A percentile compares a stretch with the other conserved stretches of the same genome.
These are phyloP conservation scores for Lumnitzera racemosa DNA, from an alignment of 345 rosid species.

Conservation along the genomic window DNA sequence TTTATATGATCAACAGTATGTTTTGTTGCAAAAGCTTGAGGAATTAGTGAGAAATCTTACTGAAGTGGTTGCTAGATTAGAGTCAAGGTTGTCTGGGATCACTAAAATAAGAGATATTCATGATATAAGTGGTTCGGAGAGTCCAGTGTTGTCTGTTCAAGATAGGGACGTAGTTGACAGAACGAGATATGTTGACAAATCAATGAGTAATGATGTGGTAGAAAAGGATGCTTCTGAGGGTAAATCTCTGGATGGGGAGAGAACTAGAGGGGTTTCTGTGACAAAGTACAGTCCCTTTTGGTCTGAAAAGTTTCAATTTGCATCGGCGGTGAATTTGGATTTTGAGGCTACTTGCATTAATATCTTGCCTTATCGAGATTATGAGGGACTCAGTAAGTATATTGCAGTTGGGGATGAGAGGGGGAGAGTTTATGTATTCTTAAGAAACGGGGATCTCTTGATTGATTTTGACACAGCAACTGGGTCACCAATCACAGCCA, in stretches of 20 bases:
- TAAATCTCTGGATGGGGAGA: constrained; percentile 26
- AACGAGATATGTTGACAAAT: constrained; percentile 4
- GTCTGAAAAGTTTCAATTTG: constrained; percentile 85
- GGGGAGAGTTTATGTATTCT: constrained; percentile 66
- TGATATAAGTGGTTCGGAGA: constrained; percentile 1
- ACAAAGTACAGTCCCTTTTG: constrained; percentile 71
- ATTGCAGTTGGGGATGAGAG: constrained; percentile 79
- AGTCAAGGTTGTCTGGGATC: constrained; percentile 37
- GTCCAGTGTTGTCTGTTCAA: constrained; percentile 6
- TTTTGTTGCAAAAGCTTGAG: constrained; percentile 54
- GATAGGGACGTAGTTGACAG: constrained; percentile 4
- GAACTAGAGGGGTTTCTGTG: constrained; percentile 37
- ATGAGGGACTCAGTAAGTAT: constrained; percentile 78
- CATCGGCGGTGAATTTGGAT: constrained; percentile 75
- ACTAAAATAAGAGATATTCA: background rate
- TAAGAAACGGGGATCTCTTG: constrained; percentile 75
- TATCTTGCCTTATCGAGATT: constrained; percentile 74
- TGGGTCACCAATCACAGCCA: constrained; percentile 60
- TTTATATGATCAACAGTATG: constrained; percentile 23
- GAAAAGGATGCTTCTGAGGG: constrained; percentile 12
- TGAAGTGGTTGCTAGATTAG: constrained; percentile 61
- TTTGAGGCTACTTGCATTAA: constrained; percentile 57
- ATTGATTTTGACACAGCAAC: constrained; percentile 44
- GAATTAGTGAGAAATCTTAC: constrained; percentile 63
- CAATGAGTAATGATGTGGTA: constrained; percentile 7